Conservation (phyloP, 2,329 filamentous ascomycete species). For the Dichotomopilus funicola region DNA sequence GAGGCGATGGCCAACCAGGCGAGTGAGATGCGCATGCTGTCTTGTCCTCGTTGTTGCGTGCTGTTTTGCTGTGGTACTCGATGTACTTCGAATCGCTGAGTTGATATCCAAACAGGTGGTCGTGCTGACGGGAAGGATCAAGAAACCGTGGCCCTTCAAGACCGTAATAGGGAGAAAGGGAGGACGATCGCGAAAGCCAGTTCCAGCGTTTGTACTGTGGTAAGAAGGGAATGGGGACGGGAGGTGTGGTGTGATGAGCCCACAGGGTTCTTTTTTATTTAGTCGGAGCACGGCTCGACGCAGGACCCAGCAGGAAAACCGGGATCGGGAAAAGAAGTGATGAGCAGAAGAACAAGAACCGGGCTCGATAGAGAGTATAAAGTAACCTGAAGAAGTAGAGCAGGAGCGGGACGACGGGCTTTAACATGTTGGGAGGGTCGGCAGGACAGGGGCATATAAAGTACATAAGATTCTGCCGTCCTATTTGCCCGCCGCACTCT, state of each 20-base stretch:
- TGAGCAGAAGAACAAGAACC: slow-evolving; percentile 10
- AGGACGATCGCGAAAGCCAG: neutral
- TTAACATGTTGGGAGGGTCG: neutral
- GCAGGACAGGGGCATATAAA: too few species aligned
- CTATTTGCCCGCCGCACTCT: too few species aligned
- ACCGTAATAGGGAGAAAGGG: neutral
- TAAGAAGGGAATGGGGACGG: slow-evolving; percentile 1
- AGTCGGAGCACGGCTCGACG: neutral
- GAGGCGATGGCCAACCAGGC: slow-evolving; percentile 26
- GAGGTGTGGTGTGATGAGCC: neutral
- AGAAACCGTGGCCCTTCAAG: neutral
- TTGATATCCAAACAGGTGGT: neutral
- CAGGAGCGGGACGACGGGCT: neutral
- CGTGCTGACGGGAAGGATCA: neutral
- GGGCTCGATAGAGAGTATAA: slow-evolving; percentile 12
- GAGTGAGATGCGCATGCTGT: slow-evolving; percentile 4
- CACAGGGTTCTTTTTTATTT: slow-evolving; percentile 4
- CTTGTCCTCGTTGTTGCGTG: neutral
- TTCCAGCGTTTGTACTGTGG: neutral
- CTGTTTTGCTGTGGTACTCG: neutral
- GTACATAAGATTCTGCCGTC: too few species aligned
- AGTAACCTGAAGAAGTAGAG: neutral
- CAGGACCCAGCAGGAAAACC: slow-evolving; percentile 1
- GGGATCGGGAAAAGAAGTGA: slow-evolving; percentile 8
- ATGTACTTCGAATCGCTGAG: too few species aligned